These are phyloP conservation scores for Ploettnerulaceae sp. DNA, from an alignment of 2,329 filamentous ascomycete genomes.

Conservation along the genomic window DNA sequence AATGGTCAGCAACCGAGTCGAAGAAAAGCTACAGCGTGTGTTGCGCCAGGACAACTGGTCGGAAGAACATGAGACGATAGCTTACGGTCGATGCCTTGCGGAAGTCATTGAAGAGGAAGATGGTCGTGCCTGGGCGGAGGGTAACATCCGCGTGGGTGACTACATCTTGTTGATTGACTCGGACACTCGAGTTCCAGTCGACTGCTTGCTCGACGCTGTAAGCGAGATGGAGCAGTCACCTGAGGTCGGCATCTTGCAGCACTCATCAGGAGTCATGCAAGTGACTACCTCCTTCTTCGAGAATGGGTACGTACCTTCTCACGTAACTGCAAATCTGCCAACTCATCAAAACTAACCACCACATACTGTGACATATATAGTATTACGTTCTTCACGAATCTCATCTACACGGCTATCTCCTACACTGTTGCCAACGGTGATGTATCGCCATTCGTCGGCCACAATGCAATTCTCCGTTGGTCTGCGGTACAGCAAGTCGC, in stretches of 20 bases:
- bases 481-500: constrained; percentile 54
- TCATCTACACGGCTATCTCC: constrained; percentile 69
- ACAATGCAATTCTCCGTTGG: constrained; percentile 74
- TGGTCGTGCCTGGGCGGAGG: constrained; percentile 53
- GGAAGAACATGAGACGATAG: constrained; percentile 38
- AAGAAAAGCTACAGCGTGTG: constrained; percentile 42
- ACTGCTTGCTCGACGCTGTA: constrained; percentile 38
- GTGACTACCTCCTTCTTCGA: constrained; percentile 69
- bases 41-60: constrained; percentile 16
- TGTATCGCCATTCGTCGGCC: constrained; percentile 61
- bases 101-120: constrained; percentile 46
- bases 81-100: constrained; percentile 45
- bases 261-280: constrained; percentile 72
- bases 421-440: constrained; percentile 69
- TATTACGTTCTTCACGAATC: constrained; percentile 71
- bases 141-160: constrained; percentile 57
- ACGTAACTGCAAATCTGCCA: background rate
- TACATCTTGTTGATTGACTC: constrained; percentile 65
- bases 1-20: constrained; percentile 26
- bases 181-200: constrained; percentile 51
- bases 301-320: constrained; percentile 43
- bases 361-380: constrained; percentile 30
- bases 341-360: background rate
- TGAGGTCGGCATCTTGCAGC: constrained; percentile 67
- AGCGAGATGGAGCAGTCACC: constrained; percentile 67